Percentiles rank a stretch among this genome's conserved stretches.
Evolutionary conservation across 768 basidiomycete genomes (phyloP).

Genomic region (Macrocybe gigantea): DNA sequence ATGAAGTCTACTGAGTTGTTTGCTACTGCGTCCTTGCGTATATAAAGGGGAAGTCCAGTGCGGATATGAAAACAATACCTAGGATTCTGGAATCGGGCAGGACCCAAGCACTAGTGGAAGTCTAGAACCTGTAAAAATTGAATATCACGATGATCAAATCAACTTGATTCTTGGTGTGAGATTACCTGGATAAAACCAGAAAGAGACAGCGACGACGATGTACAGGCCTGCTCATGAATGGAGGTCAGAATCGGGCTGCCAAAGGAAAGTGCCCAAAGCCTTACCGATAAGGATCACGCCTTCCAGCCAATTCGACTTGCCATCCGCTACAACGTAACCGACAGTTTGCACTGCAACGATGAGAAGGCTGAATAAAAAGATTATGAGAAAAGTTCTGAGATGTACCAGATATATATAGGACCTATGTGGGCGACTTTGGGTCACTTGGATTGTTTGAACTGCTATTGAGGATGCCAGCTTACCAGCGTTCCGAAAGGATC

Average conservation of each 20-base stretch:
- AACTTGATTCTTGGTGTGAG: background rate
- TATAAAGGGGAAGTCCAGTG: background rate
- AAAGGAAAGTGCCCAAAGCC: background rate
- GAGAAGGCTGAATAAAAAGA: background rate
- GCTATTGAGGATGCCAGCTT: slow-evolving; percentile 12
- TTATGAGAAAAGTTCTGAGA: slow-evolving; percentile 1
- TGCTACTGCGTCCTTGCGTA: background rate
- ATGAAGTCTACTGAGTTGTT: background rate
- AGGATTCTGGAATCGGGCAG: slow-evolving; percentile 1
- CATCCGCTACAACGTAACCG: slow-evolving; percentile 77
- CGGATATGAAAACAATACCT: background rate
- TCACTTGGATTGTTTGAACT: background rate
- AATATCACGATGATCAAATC: background rate
- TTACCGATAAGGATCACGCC: slow-evolving; percentile 33
- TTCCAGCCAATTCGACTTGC: slow-evolving; percentile 81
- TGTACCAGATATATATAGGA: slow-evolving; percentile 40
- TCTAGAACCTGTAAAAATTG: slow-evolving; percentile 8
- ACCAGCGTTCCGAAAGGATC: slow-evolving; percentile 84
- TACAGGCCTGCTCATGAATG: slow-evolving; percentile 46
- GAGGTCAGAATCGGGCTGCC: background rate
- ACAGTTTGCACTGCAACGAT: slow-evolving; percentile 62
- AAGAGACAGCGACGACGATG: slow-evolving; percentile 64
- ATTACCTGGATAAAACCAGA: slow-evolving; percentile 63
- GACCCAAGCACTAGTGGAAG: slow-evolving; percentile 10
- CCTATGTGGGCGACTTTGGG: slow-evolving; percentile 8